Percentiles rank a stretch among this genome's conserved stretches.
Conservation (phyloP, 805 yeast species). For the Saccharomyces mikatae region DNA sequence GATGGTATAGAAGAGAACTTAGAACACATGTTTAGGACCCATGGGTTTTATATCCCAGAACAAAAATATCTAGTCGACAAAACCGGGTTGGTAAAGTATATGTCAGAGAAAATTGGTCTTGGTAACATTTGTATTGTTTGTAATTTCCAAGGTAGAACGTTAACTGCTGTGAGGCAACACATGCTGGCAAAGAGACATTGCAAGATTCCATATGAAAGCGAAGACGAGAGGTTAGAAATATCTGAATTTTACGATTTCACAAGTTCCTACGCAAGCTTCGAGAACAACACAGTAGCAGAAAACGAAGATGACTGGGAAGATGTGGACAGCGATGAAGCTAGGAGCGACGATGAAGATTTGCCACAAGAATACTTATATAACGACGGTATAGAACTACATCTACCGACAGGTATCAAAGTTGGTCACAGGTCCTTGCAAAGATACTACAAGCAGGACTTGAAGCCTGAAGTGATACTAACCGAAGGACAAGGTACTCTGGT, state of each 20-base stretch:
- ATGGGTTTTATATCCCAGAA: slow-evolving; percentile 89
- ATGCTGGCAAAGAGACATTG: slow-evolving; percentile 84
- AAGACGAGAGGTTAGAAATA: slow-evolving; percentile 76
- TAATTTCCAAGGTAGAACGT: slow-evolving; percentile 71
- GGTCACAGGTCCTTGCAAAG: slow-evolving; percentile 82
- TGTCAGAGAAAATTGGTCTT: slow-evolving; percentile 84
- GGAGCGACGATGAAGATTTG: slow-evolving; percentile 24
- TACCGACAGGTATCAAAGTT: slow-evolving; percentile 75
- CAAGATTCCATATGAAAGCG: slow-evolving; percentile 79
- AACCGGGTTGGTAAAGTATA: slow-evolving; percentile 64
- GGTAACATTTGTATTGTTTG: slow-evolving; percentile 88
- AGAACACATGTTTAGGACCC: slow-evolving; percentile 67
- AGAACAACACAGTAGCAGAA: slow-evolving; percentile 14
- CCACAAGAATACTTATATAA: slow-evolving; percentile 41
- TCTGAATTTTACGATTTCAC: slow-evolving; percentile 88
- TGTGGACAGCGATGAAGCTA: slow-evolving; percentile 26
- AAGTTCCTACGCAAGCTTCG: slow-evolving; percentile 46
- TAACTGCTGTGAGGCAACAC: slow-evolving; percentile 86
- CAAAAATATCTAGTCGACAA: slow-evolving; percentile 58
- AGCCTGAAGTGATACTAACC: slow-evolving; percentile 46
- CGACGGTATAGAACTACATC: slow-evolving; percentile 62
- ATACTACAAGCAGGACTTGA: slow-evolving; percentile 67
- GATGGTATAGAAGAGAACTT: slow-evolving; percentile 39
- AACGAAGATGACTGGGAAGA: slow-evolving; percentile 33
- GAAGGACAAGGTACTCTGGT: slow-evolving; percentile 84